Percentiles rank a stretch among this genome's conserved stretches.
Evolutionary conservation across 805 yeast genomes (phyloP).

Genomic region (Wickerhamomyces pijperi): DNA sequence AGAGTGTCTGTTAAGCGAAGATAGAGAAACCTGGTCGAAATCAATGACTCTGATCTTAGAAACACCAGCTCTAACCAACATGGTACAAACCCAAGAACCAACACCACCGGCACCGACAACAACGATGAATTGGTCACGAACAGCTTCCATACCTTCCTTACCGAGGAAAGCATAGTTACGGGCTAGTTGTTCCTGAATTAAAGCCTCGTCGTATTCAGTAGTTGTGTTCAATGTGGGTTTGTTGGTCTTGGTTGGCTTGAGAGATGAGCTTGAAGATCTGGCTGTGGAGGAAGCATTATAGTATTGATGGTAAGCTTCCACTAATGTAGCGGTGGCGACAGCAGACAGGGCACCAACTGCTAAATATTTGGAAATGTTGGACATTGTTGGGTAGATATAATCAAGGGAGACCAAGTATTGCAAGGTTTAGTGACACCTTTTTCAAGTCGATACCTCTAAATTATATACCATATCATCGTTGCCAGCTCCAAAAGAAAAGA

Average conservation of each 20-base stretch:
- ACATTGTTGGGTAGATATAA: too few species aligned
- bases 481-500: neutral
- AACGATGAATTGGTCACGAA: slow-evolving; percentile 62
- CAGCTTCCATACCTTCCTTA: slow-evolving; percentile 66
- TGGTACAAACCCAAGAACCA: slow-evolving; percentile 91
- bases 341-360: slow-evolving; percentile 22
- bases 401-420: too few species aligned
- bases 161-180: slow-evolving; percentile 89
- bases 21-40: slow-evolving; percentile 90
- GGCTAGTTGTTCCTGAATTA: slow-evolving; percentile 85
- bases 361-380: slow-evolving; percentile 8
- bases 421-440: too few species aligned
- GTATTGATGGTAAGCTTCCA: slow-evolving; percentile 19
- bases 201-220: slow-evolving; percentile 42
- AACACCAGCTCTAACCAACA: slow-evolving; percentile 87
- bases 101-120: slow-evolving; percentile 97
- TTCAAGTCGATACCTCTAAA: too few species aligned
- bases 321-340: slow-evolving; percentile 19
- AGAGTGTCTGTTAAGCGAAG: slow-evolving; percentile 89
- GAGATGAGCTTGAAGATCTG: neutral
- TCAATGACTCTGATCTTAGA: slow-evolving; percentile 72
- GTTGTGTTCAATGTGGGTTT: neutral
- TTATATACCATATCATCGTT: too few species aligned
- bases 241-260: slow-evolving; percentile 3
- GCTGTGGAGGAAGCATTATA: too few species aligned